These are phyloP conservation scores for Furcasterigmium sp. DNA, from an alignment of 2,329 filamentous ascomycete species.

Conservation along the genomic window DNA sequence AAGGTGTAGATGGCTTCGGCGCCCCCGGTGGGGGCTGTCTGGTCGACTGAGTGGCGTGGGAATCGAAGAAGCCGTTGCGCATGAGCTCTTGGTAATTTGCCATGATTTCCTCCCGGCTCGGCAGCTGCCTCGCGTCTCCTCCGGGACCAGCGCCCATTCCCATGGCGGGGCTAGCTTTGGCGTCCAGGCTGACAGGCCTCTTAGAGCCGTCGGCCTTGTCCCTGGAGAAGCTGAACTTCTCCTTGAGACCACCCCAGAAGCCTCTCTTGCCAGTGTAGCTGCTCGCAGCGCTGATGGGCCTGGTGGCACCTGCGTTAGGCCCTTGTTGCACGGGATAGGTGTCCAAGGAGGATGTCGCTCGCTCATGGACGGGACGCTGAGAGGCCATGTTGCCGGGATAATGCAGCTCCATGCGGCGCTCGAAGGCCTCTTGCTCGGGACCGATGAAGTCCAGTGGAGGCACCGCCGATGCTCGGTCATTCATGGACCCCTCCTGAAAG, in stretches of 20 bases:
- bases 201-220: slow-evolving; percentile 8
- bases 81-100: slow-evolving; percentile 53
- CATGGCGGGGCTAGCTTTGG: slow-evolving; percentile 7
- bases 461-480: slow-evolving; percentile 66
- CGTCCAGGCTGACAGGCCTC: slow-evolving; percentile 13
- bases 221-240: slow-evolving; percentile 17
- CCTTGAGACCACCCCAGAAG: slow-evolving; percentile 23
- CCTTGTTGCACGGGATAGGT: background rate
- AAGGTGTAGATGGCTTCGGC: slow-evolving; percentile 7
- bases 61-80: slow-evolving; percentile 52
- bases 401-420: slow-evolving; percentile 15
- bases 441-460: slow-evolving; percentile 66
- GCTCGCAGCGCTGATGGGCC: slow-evolving; percentile 11
- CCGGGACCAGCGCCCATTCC: background rate
- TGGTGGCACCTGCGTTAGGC: slow-evolving; percentile 1
- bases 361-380: slow-evolving; percentile 2
- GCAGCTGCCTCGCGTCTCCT: slow-evolving; percentile 19
- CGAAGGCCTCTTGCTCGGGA: slow-evolving; percentile 22
- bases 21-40: slow-evolving; percentile 33
- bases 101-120: slow-evolving; percentile 44
- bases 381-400: slow-evolving; percentile 8
- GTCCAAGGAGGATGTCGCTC: background rate
- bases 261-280: slow-evolving; percentile 15
- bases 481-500: slow-evolving; percentile 82
- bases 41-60: slow-evolving; percentile 53